Evolutionary conservation across 345 rosid species (phyloP).

Genomic region (Acer yangbiense): DNA sequence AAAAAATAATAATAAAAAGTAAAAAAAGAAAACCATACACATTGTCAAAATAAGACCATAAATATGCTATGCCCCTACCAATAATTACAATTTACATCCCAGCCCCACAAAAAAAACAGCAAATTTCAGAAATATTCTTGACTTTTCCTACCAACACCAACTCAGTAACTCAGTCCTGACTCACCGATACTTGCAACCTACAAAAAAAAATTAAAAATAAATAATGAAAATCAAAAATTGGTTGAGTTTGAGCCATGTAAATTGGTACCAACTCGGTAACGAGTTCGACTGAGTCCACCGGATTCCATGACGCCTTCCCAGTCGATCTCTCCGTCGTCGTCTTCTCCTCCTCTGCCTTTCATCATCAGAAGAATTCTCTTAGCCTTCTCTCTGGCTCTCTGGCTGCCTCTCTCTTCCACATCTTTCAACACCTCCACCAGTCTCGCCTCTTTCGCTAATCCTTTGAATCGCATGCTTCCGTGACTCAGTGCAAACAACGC

Average conservation of each 20-base stretch:
- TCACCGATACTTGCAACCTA: neutral
- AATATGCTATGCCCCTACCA: neutral
- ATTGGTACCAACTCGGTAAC: constrained; percentile 41
- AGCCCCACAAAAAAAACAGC: neutral
- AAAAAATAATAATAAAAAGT: neutral
- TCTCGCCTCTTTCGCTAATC: constrained; percentile 65
- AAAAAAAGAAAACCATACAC: neutral
- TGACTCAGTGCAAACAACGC: constrained; percentile 58
- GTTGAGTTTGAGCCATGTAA: constrained; percentile 42
- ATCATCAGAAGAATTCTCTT: constrained; percentile 59
- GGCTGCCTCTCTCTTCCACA: constrained; percentile 54
- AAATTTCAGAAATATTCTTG: neutral
- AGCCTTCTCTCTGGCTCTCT: constrained; percentile 60
- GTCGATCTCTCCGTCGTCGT: constrained; percentile 42
- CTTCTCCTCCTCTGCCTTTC: constrained; percentile 43
- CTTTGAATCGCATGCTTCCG: constrained; percentile 74
- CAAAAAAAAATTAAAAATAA: neutral
- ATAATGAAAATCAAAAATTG: constrained; percentile 35
- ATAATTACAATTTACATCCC: constrained; percentile 10
- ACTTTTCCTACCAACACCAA: neutral
- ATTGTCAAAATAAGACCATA: neutral
- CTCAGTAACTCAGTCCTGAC: neutral
- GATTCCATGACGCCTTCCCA: constrained; percentile 71
- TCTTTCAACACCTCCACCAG: constrained; percentile 52
- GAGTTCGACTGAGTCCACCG: constrained; percentile 45